These are phyloP conservation scores for Austroboletus eburneus DNA, from an alignment of 768 basidiomycete genomes.

Conservation along the genomic window DNA sequence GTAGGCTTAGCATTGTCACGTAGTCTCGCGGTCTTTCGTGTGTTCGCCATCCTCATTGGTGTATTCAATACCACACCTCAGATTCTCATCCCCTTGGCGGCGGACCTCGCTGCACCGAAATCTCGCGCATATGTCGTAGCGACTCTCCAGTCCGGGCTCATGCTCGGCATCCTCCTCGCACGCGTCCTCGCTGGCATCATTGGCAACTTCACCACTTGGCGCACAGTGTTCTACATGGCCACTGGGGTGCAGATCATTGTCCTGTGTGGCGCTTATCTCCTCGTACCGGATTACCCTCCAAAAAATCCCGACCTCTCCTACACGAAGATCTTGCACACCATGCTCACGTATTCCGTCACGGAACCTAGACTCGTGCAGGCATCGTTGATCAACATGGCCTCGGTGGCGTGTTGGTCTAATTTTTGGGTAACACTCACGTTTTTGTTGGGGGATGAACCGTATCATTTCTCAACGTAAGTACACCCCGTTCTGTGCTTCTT, in stretches of 20 bases:
- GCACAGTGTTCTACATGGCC: slow-evolving; percentile 40
- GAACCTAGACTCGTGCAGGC: slow-evolving; percentile 42
- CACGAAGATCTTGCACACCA: slow-evolving; percentile 31
- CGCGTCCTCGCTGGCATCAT: slow-evolving; percentile 37
- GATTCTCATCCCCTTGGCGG: slow-evolving; percentile 40
- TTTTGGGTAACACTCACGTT: slow-evolving; percentile 45
- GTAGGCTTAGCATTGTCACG: slow-evolving; percentile 37
- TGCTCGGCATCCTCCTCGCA: slow-evolving; percentile 28
- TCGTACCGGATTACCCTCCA: slow-evolving; percentile 41
- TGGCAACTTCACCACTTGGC: slow-evolving; percentile 39
- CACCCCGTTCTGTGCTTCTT: neutral
- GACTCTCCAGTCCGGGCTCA: slow-evolving; percentile 31
- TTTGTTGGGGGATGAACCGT: slow-evolving; percentile 40
- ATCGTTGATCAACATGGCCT: slow-evolving; percentile 23
- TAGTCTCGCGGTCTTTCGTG: slow-evolving; percentile 30
- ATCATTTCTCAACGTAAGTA: slow-evolving; percentile 34
- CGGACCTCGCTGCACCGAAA: slow-evolving; percentile 38
- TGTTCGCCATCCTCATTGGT: slow-evolving; percentile 35
- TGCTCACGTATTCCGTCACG: slow-evolving; percentile 36
- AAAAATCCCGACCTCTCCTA: slow-evolving; percentile 38
- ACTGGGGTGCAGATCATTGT: slow-evolving; percentile 32
- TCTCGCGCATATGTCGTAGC: slow-evolving; percentile 22
- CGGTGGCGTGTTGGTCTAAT: slow-evolving; percentile 29
- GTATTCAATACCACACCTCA: slow-evolving; percentile 39
- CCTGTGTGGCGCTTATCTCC: slow-evolving; percentile 27